Evolutionary conservation across 169 alveolate species (phyloP).

Genomic region (Babesia ovis): DNA sequence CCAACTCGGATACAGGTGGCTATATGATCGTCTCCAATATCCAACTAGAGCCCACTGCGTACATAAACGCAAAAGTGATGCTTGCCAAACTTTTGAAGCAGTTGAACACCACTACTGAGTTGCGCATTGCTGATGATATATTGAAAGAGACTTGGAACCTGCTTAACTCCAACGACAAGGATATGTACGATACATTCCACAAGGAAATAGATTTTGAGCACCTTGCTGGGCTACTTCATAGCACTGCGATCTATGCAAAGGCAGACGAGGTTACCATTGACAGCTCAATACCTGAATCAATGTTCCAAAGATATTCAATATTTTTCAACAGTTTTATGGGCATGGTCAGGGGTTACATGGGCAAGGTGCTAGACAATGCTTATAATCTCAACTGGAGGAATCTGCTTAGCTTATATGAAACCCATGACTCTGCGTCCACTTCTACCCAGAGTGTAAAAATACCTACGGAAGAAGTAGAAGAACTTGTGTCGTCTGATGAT

Average conservation of each 20-base stretch:
- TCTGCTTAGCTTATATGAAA: not conserved
- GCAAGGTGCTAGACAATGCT: not conserved
- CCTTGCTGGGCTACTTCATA: slow-evolving; percentile 28
- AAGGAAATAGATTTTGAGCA: slow-evolving; percentile 24
- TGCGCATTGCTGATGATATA: slow-evolving; percentile 24
- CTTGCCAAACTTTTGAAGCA: slow-evolving; percentile 9
- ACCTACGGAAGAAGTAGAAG: not conserved
- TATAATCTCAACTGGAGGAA: not conserved
- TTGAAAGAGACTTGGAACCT: slow-evolving; percentile 49
- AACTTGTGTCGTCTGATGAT: not conserved
- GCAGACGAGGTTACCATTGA: not conserved
- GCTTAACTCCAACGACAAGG: slow-evolving; percentile 35
- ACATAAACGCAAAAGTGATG: slow-evolving; percentile 7
- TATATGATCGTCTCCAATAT: slow-evolving; percentile 29
- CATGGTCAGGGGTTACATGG: not conserved
- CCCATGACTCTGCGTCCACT: not conserved
- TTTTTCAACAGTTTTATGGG: too few species aligned
- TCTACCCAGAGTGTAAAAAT: not conserved
- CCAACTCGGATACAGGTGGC: not conserved
- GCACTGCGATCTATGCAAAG: not conserved
- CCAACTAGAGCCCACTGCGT: slow-evolving; percentile 20
- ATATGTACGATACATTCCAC: slow-evolving; percentile 16
- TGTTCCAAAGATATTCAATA: too few species aligned
- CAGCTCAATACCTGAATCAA: not conserved
- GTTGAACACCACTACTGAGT: not conserved